A percentile compares a stretch with the other conserved stretches of the same genome.
Evolutionary conservation across 371 early-diverging fungal species (phyloP).

Genomic region (Fennellomyces sp.): DNA sequence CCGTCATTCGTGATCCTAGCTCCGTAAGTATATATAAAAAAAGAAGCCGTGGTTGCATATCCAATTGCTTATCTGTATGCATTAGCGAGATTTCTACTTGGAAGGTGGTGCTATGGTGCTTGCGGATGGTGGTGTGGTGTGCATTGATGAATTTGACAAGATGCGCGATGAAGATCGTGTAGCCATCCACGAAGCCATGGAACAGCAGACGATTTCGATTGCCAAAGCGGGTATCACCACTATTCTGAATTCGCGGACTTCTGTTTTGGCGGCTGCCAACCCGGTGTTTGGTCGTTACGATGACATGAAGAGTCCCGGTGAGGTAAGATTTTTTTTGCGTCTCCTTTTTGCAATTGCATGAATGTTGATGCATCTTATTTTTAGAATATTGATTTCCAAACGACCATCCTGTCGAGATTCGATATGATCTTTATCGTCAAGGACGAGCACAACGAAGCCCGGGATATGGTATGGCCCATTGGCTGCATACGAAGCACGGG

Average conservation of each 20-base stretch:
- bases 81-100: slow-evolving; percentile 93
- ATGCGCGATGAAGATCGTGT: slow-evolving; percentile 99
- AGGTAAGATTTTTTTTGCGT: slow-evolving; percentile 45
- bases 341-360: neutral
- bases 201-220: slow-evolving; percentile 99
- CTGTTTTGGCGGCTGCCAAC: slow-evolving; percentile 99
- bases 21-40: slow-evolving; percentile 56
- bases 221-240: slow-evolving; percentile 99
- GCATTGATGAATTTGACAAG: slow-evolving; percentile 99
- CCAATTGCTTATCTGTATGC: neutral
- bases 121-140: slow-evolving; percentile 99
- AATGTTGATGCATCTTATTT: too few relatives aligned
- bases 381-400: slow-evolving; percentile 99
- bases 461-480: slow-evolving; percentile 85
- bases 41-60: neutral
- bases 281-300: slow-evolving; percentile 99
- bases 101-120: slow-evolving; percentile 99
- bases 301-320: slow-evolving; percentile 96
- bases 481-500: too few relatives aligned
- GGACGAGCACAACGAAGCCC: slow-evolving; percentile 86
- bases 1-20: slow-evolving; percentile 91
- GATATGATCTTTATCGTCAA: slow-evolving; percentile 97
- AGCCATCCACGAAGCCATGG: slow-evolving; percentile 99
- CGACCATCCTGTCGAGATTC: slow-evolving; percentile 97
- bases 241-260: slow-evolving; percentile 97